phyloP scores from a whole-genome alignment of 306 rosid species.

The Castanospermum australe region DNA sequence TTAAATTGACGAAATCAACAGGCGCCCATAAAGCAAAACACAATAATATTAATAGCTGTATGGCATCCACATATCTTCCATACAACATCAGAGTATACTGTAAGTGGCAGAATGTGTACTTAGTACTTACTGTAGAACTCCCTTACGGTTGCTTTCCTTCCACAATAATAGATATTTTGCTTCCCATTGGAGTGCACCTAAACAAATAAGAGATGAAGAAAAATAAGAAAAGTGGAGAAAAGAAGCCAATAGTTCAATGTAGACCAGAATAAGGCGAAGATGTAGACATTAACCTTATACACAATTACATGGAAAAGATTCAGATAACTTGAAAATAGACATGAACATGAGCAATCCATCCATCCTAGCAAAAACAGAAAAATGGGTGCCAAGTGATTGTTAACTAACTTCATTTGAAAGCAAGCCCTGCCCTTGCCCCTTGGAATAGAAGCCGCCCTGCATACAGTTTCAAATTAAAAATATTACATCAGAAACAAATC shows the following conservation, averaged over 20 bases:
- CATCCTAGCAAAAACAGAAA: conserved; percentile 56
- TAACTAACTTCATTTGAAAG: conserved; percentile 74
- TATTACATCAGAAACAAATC: not conserved
- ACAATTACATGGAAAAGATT: conserved; percentile 62
- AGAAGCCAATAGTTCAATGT: not conserved
- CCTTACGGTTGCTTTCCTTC: conserved; percentile 63
- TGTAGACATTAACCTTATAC: conserved; percentile 49
- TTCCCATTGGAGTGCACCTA: conserved; percentile 53
- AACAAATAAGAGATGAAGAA: conserved; percentile 22
- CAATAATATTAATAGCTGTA: not conserved
- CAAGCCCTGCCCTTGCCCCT: conserved; percentile 50
- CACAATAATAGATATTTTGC: conserved; percentile 45
- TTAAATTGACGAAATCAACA: not conserved
- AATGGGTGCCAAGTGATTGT: conserved; percentile 59
- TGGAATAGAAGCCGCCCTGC: conserved; percentile 81
- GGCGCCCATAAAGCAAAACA: not conserved
- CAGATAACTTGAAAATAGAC: conserved; percentile 52
- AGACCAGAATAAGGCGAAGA: not conserved
- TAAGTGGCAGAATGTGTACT: not conserved
- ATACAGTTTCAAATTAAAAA: conserved; percentile 19
- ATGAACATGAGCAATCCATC: conserved; percentile 64
- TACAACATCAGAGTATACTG: not conserved
- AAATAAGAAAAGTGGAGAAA: not conserved
- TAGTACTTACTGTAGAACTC: conserved; percentile 61
- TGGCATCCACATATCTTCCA: not conserved